phyloP scores from a whole-genome alignment of 805 yeast genomes.

The Saccharomyces kudriavzevii region DNA sequence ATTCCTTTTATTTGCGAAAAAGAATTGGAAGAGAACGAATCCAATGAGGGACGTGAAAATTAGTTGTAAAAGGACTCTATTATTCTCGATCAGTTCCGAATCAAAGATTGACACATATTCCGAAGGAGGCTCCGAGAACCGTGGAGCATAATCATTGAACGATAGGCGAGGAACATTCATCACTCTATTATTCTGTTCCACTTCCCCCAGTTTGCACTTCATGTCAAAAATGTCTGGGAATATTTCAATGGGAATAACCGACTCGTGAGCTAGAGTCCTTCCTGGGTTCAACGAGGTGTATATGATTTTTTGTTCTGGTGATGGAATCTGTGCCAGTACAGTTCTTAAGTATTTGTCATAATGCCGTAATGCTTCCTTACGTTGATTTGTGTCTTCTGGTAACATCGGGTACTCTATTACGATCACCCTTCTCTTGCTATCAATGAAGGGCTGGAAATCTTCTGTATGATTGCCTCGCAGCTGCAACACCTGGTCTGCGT shows the following conservation, averaged over 20 bases:
- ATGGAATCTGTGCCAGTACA: slow-evolving; percentile 60
- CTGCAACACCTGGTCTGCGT: slow-evolving; percentile 14
- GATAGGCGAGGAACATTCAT: slow-evolving; percentile 24
- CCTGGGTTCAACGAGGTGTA: slow-evolving; percentile 39
- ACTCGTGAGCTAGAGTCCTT: slow-evolving; percentile 14
- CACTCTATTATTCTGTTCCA: slow-evolving; percentile 45
- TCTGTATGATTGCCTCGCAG: slow-evolving; percentile 34
- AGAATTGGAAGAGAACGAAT: slow-evolving; percentile 9
- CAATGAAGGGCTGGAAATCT: slow-evolving; percentile 50
- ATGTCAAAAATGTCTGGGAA: slow-evolving; percentile 52
- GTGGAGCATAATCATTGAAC: slow-evolving; percentile 30
- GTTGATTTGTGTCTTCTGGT: slow-evolving; percentile 28
- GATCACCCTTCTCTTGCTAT: slow-evolving; percentile 55
- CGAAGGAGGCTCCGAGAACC: slow-evolving; percentile 11
- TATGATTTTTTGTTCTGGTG: slow-evolving; percentile 60
- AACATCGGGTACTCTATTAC: slow-evolving; percentile 49
- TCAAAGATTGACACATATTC: slow-evolving; percentile 18
- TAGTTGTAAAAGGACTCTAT: slow-evolving; percentile 13
- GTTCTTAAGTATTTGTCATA: slow-evolving; percentile 44
- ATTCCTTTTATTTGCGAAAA: background rate
- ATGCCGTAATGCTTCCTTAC: slow-evolving; percentile 30
- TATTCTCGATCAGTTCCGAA: slow-evolving; percentile 16
- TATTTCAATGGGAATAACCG: slow-evolving; percentile 30
- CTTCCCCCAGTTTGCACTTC: slow-evolving; percentile 41
- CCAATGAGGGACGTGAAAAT: slow-evolving; percentile 15